A percentile compares a stretch with the other conserved stretches of the same genome.
Conservation (phyloP, 2,329 filamentous ascomycete species). For the Lachnellula arida region DNA sequence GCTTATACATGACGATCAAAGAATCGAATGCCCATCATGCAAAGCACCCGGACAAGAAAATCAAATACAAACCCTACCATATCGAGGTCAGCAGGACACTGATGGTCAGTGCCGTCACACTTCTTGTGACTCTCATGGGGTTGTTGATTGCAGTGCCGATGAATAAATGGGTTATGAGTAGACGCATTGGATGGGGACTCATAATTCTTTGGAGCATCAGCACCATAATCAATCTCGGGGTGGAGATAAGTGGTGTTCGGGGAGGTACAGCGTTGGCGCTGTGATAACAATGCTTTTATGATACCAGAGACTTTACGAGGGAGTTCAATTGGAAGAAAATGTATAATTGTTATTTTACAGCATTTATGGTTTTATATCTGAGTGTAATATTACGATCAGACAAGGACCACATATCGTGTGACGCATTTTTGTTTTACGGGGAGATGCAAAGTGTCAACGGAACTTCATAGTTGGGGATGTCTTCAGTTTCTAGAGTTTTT, state of each 20-base stretch:
- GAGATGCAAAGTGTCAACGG: no score
- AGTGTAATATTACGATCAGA: no score
- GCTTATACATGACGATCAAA: constrained; percentile 78
- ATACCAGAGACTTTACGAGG: background rate
- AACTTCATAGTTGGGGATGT: no score
- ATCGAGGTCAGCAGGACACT: constrained; percentile 82
- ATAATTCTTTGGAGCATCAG: constrained; percentile 77
- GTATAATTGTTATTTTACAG: no score
- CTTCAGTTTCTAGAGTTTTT: no score
- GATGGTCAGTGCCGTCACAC: constrained; percentile 76
- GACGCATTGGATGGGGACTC: constrained; percentile 74
- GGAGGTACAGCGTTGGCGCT: constrained; percentile 2
- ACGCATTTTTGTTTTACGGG: no score
- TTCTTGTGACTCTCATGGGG: constrained; percentile 74
- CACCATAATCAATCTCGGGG: constrained; percentile 73
- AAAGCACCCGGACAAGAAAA: constrained; percentile 60
- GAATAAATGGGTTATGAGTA: constrained; percentile 82
- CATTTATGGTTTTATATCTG: no score
- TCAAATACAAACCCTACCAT: constrained; percentile 70
- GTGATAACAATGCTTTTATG: background rate
- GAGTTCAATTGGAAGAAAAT: no score
- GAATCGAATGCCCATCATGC: constrained; percentile 60
- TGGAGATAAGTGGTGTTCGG: constrained; percentile 61
- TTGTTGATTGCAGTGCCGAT: constrained; percentile 76
- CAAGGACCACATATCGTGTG: no score